Conservation (phyloP, 176 grass and related monocot genomes). For the Chloris gayana region DNA sequence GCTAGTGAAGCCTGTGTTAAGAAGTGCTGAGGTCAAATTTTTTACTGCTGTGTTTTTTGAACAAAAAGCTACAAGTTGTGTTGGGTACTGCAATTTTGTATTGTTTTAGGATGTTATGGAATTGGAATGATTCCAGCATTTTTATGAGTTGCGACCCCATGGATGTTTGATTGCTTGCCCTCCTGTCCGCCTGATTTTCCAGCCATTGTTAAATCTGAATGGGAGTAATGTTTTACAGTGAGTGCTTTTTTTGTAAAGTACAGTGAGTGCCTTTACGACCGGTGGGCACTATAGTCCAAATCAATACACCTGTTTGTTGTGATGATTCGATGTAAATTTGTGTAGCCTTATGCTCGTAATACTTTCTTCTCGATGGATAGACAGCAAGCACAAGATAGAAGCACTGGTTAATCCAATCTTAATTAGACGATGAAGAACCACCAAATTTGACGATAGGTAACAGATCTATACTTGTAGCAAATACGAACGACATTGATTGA, state of each 20-base stretch:
- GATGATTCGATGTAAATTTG: too few relatives aligned
- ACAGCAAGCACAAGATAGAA: too few relatives aligned
- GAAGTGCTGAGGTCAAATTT: neutral
- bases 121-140: constrained; percentile 22
- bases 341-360: too few relatives aligned
- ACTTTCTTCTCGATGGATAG: too few relatives aligned
- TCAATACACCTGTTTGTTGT: neutral
- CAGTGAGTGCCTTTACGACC: too few relatives aligned
- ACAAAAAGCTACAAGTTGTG: neutral
- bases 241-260: too few relatives aligned
- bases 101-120: constrained; percentile 24
- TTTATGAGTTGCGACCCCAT: neutral
- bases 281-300: neutral
- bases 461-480: too few relatives aligned
- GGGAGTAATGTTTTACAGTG: neutral
- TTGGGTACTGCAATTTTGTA: constrained; percentile 37
- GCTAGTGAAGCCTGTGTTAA: constrained; percentile 7
- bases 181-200: neutral
- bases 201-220: neutral
- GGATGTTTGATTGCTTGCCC: neutral
- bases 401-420: too few relatives aligned
- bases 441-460: too few relatives aligned
- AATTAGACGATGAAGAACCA: too few relatives aligned
- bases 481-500: too few relatives aligned
- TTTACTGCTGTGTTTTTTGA: constrained; percentile 22